Conservation (phyloP, 1,284 basidiomycete genomes). For the Boletus sp. region DNA sequence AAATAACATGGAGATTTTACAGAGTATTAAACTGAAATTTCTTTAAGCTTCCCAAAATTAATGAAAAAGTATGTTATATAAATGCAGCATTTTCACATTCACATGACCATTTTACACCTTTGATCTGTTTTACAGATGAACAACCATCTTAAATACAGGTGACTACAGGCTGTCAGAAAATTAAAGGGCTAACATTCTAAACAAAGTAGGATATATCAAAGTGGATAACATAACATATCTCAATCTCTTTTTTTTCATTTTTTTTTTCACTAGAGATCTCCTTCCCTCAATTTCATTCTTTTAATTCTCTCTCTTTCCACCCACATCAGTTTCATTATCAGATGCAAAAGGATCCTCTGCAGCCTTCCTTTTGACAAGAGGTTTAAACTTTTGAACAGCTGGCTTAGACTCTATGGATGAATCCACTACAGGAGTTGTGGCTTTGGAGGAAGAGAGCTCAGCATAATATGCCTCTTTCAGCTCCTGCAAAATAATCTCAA, state of each 20-base stretch:
- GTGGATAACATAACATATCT: not conserved
- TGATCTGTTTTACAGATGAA: too few species aligned
- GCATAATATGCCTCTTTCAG: constrained; percentile 57
- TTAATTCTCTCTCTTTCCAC: constrained; percentile 4
- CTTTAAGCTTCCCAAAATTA: too few species aligned
- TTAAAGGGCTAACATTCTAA: too few species aligned
- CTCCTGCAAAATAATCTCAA: constrained; percentile 36
- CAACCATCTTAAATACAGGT: too few species aligned
- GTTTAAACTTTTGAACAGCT: constrained; percentile 38
- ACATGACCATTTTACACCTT: too few species aligned
- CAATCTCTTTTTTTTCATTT: not conserved
- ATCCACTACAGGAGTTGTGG: constrained; percentile 18
- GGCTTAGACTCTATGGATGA: constrained; percentile 22
- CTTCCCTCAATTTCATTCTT: constrained; percentile 15
- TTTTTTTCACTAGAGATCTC: constrained; percentile 8
- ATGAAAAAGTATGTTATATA: too few species aligned
- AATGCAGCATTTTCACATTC: too few species aligned
- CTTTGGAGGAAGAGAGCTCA: constrained; percentile 35
- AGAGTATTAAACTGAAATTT: too few species aligned
- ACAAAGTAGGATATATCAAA: too few species aligned
- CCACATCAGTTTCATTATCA: constrained; percentile 35
- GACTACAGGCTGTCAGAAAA: too few species aligned
- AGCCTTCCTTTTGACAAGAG: constrained; percentile 39
- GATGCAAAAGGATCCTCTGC: constrained; percentile 46
- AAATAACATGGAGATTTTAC: too few species aligned